Base-by-base conservation (phyloP, 805 yeast species). In the Ogataea dorogensis region DNA sequence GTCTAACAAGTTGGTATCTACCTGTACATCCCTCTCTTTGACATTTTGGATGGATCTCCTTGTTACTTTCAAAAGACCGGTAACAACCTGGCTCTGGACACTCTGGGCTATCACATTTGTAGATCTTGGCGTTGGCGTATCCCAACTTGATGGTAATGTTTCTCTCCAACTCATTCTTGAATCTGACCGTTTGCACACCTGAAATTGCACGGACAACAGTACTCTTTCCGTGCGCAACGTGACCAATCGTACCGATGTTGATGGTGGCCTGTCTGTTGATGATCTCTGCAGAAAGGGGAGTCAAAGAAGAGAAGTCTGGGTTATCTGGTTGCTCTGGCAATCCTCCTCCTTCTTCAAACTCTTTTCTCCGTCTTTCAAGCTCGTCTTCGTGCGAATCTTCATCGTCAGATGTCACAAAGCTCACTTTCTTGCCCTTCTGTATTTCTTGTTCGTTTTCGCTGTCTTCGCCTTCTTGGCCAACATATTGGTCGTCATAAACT, bases 221-320 rank as follows among this genome's bases (percentile, higher is more conserved):
- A 50, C 98, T 88, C 70, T 91, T 91, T 68, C 98, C 98, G 70
- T 93, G 98, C 67, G 93, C 98, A 51, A 91, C 98, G 65, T 91
- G 98, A 50, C 98, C 98, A 61, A 91, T 91, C 59, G 98, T 91
- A 67, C 99, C 99, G 59, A 93, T 93, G 66, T 93, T 93, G 61
- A 93, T 87, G 32, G 99, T 93, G 45, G 99, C 99, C 71, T 93
- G 99, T 76, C 98, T 85, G 65, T 86, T 86, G 68, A 93, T 93
- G 60, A 93, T 94, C 58, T 89, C 98, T 36, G 95, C 93, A 6
- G 94, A 82, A 45, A 86, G 70, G 21, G 98, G 97, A 31, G 91
- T 86, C 67, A 93, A 68, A 49, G 68, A 59, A 25, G 83, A 49
- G 56, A 91, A 83, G 59, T 89, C 96, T 40, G 95, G 95, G 65